Base-by-base conservation (phyloP, 2,329 filamentous ascomycete species). In the Eutypella sp. region DNA sequence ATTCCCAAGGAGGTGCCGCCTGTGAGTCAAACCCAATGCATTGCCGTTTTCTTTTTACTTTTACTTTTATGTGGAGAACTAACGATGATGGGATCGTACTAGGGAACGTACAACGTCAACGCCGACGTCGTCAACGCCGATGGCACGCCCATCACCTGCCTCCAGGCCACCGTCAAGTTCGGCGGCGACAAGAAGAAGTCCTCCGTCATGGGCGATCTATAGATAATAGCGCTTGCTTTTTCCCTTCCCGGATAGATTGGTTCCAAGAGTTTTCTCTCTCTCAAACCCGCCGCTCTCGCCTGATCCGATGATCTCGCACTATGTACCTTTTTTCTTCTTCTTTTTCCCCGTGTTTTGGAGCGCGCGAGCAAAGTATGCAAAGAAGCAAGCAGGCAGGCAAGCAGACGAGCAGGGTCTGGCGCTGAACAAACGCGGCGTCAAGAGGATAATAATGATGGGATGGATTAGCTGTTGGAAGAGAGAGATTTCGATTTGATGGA, bases 91-190 rank as follows among this genome's bases (percentile, higher is more conserved):
- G 3, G 23, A 18, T 41, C 18, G 42, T 33, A 40, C 36, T 53
- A 93, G 89, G 93, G 91, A 64, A 91, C 82, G 62, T 99, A 96
- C 77, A 87, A 79, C 16, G 93, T 99, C 29, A 70, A 84, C 33
- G 93, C 92, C 36, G 88, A 97, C 63, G 92, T 95, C 41, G 85
- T 81, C 68, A 89, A 81, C 55, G 76, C 73, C 49, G 83, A 95
- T 42, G 75, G 79, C 47, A 74, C 83, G 53, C 83, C 82, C 62
- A 86, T 99, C 53, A 95, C 91, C 49, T 99, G 93, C 70, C 75
- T 99, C 61, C 84, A 85, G 46, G 90, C 90, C 19, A 78, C 74
- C 6, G 81, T 93, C 47, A 63, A 68, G 38, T 92, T 93, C 63
- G 70, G 67, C 45, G 66, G 67, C 55, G 65, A 67, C 47, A 68